phyloP scores from a whole-genome alignment of 2,329 filamentous ascomycete species.

The Endoconidiophora polonica region DNA sequence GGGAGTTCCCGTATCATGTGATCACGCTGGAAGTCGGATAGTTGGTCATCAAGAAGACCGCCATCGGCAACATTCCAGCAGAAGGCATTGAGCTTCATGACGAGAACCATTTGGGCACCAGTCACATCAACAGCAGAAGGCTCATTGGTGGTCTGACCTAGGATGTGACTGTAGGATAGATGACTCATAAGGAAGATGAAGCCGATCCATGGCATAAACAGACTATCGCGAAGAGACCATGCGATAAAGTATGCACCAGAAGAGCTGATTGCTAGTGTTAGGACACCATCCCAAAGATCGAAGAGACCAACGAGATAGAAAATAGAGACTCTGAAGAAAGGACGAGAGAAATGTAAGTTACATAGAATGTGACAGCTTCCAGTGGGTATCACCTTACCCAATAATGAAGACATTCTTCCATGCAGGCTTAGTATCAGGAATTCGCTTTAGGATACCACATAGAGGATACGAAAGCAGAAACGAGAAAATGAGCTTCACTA shows the following conservation, averaged over 20 bases:
- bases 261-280: slow-evolving; percentile 64
- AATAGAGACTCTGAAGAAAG: slow-evolving; percentile 45
- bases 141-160: slow-evolving; percentile 54
- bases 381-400: slow-evolving; percentile 29
- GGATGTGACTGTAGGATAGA: slow-evolving; percentile 79
- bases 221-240: slow-evolving; percentile 57
- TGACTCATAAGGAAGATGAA: slow-evolving; percentile 93
- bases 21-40: slow-evolving; percentile 78
- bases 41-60: slow-evolving; percentile 54
- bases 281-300: slow-evolving; percentile 72
- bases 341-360: slow-evolving; percentile 23
- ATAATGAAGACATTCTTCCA: slow-evolving; percentile 83
- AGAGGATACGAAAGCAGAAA: slow-evolving; percentile 89
- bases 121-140: slow-evolving; percentile 69
- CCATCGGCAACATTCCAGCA: slow-evolving; percentile 98
- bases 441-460: slow-evolving; percentile 70
- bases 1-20: slow-evolving; percentile 63
- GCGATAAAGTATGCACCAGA: slow-evolving; percentile 70
- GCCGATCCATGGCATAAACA: slow-evolving; percentile 94
- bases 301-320: slow-evolving; percentile 93
- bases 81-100: slow-evolving; percentile 95
- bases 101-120: slow-evolving; percentile 89
- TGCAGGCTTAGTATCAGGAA: slow-evolving; percentile 70
- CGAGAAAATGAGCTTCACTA: slow-evolving; percentile 84
- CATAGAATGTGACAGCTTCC: background rate